Base-by-base conservation (phyloP, 768 basidiomycete genomes). In the Crassisporium funariophilum region DNA sequence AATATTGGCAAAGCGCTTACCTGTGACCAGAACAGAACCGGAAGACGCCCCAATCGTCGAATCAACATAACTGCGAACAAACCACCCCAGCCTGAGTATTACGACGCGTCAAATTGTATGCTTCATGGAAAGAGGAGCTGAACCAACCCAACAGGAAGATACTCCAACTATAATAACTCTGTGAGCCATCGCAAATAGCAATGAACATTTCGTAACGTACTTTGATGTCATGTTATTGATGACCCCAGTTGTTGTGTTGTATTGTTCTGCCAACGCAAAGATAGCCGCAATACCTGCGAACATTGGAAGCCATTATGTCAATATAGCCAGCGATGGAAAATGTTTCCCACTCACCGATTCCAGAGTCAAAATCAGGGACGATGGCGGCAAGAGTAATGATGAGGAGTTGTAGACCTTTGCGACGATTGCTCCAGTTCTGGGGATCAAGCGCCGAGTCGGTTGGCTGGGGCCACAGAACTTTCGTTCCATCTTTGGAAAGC, bases 11-110 rank as follows among this genome's bases (percentile, higher is more conserved):
- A 31, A n/a, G n/a, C n/a, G 29, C 68, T 17, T 45, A 79, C 79
- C 66, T 86, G 84, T 0, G 82, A 82, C 85, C 85, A 88, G 66
- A 86, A 86, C 25, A 88, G 62, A 10, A 86, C 68, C 0, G 84
- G 83, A 1, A 88, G 72, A 35, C 86, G 78, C 5, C 86, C 86
- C 44, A 65, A 75, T 13, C 82, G 76, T 24, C 83, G 72, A 61
- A 86, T 80, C 23, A 84, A 60, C 68, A 85, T 81, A 5, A 84
- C 82, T n/a, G 77, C 76, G 50, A 79, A 69, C n/a, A 83, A 48
- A 15, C 80, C 79, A 33, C 83, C 82, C 73, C 77, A 79, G 16
- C 83, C 82, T 77, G n/a, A n/a, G 29, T 31, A 31, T n/a, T 31
- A 31, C 5, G 29, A 11, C n/a, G 29, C n/a, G 10, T n/a, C n/a